Percentiles rank a stretch among this genome's conserved stretches.
Evolutionary conservation across 2,329 filamentous ascomycete genomes (phyloP).

Genomic region (Ceratocystis diversiconidia): DNA sequence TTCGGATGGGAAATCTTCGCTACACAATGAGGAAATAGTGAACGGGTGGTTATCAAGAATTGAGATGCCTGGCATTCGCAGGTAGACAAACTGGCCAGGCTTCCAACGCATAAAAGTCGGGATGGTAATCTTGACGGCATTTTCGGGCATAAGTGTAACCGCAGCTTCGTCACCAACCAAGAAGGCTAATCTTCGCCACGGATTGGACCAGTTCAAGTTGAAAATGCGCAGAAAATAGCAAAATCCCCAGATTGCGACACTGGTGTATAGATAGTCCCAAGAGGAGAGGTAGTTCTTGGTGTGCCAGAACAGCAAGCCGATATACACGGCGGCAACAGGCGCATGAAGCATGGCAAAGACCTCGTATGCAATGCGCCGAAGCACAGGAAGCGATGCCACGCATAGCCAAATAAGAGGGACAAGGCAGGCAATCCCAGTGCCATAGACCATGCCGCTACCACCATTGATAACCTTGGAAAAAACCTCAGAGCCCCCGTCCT

Average conservation of each 20-base stretch:
- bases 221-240: conserved; percentile 64
- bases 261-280: conserved; percentile 78
- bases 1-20: conserved; percentile 81
- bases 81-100: conserved; percentile 86
- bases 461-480: conserved; percentile 57
- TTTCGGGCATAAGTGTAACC: conserved; percentile 77
- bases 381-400: conserved; percentile 64
- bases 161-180: conserved; percentile 84
- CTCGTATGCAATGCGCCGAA: conserved; percentile 70
- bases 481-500: conserved; percentile 56
- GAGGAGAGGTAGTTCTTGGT: conserved; percentile 83
- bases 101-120: conserved; percentile 87
- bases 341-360: conserved; percentile 71
- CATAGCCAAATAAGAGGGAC: conserved; percentile 74
- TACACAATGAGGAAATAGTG: conserved; percentile 84
- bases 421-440: conserved; percentile 69
- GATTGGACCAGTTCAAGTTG: conserved; percentile 81
- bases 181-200: conserved; percentile 57
- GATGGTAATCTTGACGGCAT: conserved; percentile 89
- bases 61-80: conserved; percentile 85
- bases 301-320: conserved; percentile 88
- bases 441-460: conserved; percentile 59
- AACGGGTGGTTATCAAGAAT: conserved; percentile 90
- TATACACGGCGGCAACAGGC: conserved; percentile 64
- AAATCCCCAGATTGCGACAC: conserved; percentile 60